These are phyloP conservation scores for Eucalyptus microcorys DNA, from an alignment of 345 rosid genomes.

Conservation along the genomic window DNA sequence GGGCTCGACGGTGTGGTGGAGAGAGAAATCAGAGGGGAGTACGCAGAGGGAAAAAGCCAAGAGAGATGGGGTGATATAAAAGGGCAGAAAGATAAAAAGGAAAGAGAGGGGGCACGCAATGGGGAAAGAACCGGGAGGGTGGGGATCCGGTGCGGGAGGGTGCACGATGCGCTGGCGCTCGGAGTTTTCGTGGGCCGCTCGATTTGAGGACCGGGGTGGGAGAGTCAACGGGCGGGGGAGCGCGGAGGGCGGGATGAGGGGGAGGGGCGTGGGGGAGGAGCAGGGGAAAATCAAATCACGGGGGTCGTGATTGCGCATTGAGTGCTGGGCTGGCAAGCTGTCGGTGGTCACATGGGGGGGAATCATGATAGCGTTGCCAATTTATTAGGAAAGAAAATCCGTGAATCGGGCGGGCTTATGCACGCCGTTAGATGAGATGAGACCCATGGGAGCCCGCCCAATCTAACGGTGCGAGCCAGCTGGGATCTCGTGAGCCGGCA, in stretches of 20 bases:
- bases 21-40: not conserved
- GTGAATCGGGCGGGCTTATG: not conserved
- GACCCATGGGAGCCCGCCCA: not conserved
- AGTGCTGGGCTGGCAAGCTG: constrained; percentile 16
- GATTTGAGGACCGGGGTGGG: not conserved
- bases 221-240: not conserved
- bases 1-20: not conserved
- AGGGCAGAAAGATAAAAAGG: not conserved
- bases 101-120: not conserved
- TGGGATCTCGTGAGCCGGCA: not conserved
- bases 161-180: accelerated
- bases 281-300: constrained; percentile 2
- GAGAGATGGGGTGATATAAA: not conserved
- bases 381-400: not conserved
- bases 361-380: not conserved
- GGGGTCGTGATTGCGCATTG: not conserved
- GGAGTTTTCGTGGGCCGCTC: not conserved
- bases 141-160: not conserved
- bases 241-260: not conserved
- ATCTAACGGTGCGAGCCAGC: not conserved
- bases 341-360: constrained; percentile 34
- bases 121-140: too few species aligned
- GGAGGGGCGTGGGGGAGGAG: not conserved
- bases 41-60: not conserved
- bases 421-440: not conserved